Percentiles rank a stretch among this genome's conserved stretches.
phyloP scores from a whole-genome alignment of 371 early-diverging fungal species.

The Mortierella sp. region DNA sequence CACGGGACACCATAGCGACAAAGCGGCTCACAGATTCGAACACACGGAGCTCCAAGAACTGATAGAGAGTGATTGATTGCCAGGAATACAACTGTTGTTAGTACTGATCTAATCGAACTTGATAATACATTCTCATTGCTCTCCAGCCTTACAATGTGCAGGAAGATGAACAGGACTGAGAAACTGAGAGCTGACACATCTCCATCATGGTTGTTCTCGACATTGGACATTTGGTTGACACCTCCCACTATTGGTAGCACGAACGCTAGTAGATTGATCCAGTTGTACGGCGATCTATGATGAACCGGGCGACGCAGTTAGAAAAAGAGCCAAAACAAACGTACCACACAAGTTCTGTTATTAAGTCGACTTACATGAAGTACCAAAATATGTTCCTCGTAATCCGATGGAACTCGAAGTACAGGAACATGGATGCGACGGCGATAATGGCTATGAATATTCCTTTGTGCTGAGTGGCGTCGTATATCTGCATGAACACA shows the following conservation, averaged over 20 bases:
- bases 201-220: background rate
- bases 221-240: constrained; percentile 1
- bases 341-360: background rate
- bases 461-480: background rate
- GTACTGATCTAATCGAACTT: background rate
- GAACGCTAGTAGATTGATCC: constrained; percentile 14
- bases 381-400: background rate
- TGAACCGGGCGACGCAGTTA: background rate
- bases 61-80: background rate
- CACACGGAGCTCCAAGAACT: constrained; percentile 26
- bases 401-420: constrained; percentile 13
- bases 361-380: constrained; percentile 11
- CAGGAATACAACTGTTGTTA: background rate
- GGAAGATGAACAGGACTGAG: constrained; percentile 20
- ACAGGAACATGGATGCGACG: constrained; percentile 15
- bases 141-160: constrained; percentile 18
- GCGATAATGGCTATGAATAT: constrained; percentile 15
- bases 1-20: constrained; percentile 9
- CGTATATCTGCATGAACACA: constrained; percentile 23
- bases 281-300: constrained; percentile 17
- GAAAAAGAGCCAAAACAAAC: background rate
- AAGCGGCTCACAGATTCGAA: constrained; percentile 11
- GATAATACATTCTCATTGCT: background rate
- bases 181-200: constrained; percentile 11
- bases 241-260: constrained; percentile 11